Percentiles rank a stretch among this genome's conserved stretches.
Evolutionary conservation across 345 rosid species (phyloP).

Genomic region (Lumnitzera littorea): DNA sequence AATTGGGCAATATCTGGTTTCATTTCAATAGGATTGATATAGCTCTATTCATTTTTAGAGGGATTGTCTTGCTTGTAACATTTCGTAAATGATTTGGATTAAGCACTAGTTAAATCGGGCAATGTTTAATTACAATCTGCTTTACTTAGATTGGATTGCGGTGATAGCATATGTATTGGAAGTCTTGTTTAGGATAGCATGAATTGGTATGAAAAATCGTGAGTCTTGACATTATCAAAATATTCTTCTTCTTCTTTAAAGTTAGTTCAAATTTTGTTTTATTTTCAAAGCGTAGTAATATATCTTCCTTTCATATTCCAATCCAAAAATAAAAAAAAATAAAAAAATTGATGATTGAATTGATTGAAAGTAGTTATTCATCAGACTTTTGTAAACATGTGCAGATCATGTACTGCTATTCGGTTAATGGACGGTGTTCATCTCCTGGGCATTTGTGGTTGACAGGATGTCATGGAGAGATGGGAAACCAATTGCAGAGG

Average conservation of each 20-base stretch:
- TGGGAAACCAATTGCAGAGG: constrained; percentile 59
- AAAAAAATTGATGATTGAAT: no score
- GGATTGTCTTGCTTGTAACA: background rate
- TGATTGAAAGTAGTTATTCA: constrained; percentile 2
- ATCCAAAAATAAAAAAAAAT: no score
- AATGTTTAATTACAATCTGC: no score
- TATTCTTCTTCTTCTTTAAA: no score
- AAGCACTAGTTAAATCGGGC: no score
- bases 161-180: background rate
- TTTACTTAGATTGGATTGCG: background rate
- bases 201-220: background rate
- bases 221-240: background rate
- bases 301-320: no score
- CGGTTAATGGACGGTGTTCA: constrained; percentile 60
- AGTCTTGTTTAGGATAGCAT: background rate
- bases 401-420: constrained; percentile 94
- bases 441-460: constrained; percentile 78
- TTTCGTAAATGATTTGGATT: background rate
- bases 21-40: no score
- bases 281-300: no score
- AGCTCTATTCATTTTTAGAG: background rate
- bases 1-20: background rate
- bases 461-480: constrained; percentile 68
- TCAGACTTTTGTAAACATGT: constrained; percentile 8
- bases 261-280: no score